phyloP scores from a whole-genome alignment of 176 grass and related monocot species.

The Lolium perenne region DNA sequence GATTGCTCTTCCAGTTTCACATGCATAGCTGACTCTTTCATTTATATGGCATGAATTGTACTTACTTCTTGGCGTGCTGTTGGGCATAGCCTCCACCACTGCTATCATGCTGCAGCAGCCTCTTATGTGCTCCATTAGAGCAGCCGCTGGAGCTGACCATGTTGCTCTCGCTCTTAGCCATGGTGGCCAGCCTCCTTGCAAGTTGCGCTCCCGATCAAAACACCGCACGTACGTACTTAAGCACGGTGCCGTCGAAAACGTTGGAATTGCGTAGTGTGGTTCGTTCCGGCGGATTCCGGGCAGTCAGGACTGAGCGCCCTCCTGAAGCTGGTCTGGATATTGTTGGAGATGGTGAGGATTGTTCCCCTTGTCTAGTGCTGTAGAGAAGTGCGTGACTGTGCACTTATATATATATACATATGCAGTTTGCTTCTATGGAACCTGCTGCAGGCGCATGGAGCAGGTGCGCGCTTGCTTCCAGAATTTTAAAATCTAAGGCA shows the following conservation, averaged over 20 bases:
- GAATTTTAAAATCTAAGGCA: conserved; percentile 40
- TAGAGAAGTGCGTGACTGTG: conserved; percentile 33
- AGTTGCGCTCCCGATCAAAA: neutral
- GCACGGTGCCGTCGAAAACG: conserved; percentile 1
- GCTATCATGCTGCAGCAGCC: conserved; percentile 28
- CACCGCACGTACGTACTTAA: too few species aligned
- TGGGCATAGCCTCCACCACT: conserved; percentile 12
- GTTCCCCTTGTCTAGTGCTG: conserved; percentile 49
- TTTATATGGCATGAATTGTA: conserved; percentile 19
- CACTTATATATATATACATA: conserved; percentile 51
- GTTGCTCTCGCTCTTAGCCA: conserved; percentile 32
- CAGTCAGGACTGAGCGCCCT: neutral
- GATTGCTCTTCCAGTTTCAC: neutral
- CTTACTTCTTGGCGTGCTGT: conserved; percentile 53
- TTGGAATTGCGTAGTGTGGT: neutral
- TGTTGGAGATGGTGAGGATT: conserved; percentile 28
- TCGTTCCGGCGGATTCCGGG: too few species aligned
- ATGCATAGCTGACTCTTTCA: neutral
- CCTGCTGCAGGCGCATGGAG: conserved; percentile 32
- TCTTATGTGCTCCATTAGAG: conserved; percentile 44
- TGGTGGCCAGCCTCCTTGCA: neutral
- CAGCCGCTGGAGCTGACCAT: conserved; percentile 12
- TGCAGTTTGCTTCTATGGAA: neutral
- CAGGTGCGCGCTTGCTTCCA: conserved; percentile 47
- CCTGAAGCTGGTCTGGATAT: conserved; percentile 29